These are phyloP conservation scores for Colletotrichum orbiculare DNA, from an alignment of 2,329 filamentous ascomycete genomes.

Conservation along the genomic window DNA sequence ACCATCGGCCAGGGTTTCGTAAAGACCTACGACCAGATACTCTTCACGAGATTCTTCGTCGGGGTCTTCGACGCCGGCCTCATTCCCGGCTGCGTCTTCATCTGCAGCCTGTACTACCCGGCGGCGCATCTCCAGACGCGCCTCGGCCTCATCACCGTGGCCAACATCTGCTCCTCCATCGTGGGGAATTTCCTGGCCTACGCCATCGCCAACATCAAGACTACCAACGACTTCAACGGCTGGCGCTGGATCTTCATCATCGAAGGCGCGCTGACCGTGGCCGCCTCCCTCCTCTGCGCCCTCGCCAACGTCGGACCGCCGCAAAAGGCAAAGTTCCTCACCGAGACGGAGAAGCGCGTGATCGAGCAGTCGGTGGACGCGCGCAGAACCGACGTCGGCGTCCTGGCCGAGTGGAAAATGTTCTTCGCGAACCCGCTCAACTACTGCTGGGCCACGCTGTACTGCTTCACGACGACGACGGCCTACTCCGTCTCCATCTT, in stretches of 20 bases:
- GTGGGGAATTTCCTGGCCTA: slow-evolving; percentile 41
- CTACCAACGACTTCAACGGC: slow-evolving; percentile 38
- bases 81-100: slow-evolving; percentile 41
- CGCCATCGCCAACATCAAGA: slow-evolving; percentile 40
- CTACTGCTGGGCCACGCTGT: slow-evolving; percentile 36
- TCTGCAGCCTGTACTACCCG: slow-evolving; percentile 41
- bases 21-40: slow-evolving; percentile 37
- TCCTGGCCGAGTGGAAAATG: slow-evolving; percentile 31
- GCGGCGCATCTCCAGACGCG: slow-evolving; percentile 40
- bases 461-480: slow-evolving; percentile 37
- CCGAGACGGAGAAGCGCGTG: slow-evolving; percentile 24
- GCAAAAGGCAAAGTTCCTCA: slow-evolving; percentile 34
- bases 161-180: slow-evolving; percentile 41
- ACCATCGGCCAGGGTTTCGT: slow-evolving; percentile 43
- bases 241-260: slow-evolving; percentile 52
- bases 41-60: slow-evolving; percentile 39
- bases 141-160: slow-evolving; percentile 40
- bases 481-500: slow-evolving; percentile 38
- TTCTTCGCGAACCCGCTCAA: slow-evolving; percentile 38
- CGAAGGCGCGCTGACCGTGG: slow-evolving; percentile 43
- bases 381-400: slow-evolving; percentile 12
- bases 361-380: slow-evolving; percentile 24
- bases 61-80: slow-evolving; percentile 41
- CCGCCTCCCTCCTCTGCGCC: slow-evolving; percentile 40
- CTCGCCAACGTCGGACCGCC: slow-evolving; percentile 34